Evolutionary conservation across 2,329 filamentous ascomycete species (phyloP), one percentile per base, ranked within the genome.

Genomic region (Eurotiales sp.): DNA sequence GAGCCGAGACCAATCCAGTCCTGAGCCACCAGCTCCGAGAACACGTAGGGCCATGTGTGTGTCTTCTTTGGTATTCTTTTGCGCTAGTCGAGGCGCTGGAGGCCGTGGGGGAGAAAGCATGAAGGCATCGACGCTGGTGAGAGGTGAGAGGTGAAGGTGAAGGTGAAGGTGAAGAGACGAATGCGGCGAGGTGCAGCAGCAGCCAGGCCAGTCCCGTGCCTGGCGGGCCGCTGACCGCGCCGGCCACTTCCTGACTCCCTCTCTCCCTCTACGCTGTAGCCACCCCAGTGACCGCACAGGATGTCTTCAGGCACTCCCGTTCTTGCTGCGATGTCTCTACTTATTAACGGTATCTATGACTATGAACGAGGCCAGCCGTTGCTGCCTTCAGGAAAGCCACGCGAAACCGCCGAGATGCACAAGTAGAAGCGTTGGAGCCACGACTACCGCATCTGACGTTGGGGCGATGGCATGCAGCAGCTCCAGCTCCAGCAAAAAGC

Each of bases 171-270:
- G 39, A 41, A 23, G 12, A 25, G 19, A 50, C 47, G 11, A 50
- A 50, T 50, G n/a, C 39, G 39, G 47, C 47, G 39, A 50, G 30
- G 27, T 50, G 47, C 47, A 43, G 37, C 25, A 6, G n/a, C n/a
- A n/a, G n/a, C n/a, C n/a, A 29, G 34, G 37, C 11, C 36, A 47
- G 36, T 48, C 46, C 36, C 46, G 46, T 48, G 46, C 36, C 25
- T 27, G 19, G 32, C 19, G 30, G 30, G 22, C 17, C 25, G 32
- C 14, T 14, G 12, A 19, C 44, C 44, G 11, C 43, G 14, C 19
- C n/a, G 6, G 15, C 42, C 11, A 21, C 27, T 17, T 46, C 15
- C 30, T 11, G 22, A 17, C 8, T 25, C 19, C n/a, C 46, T 29
- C 44, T 37, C 34, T 29, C 8, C 17, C 23, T n/a, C 12, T n/a